Base-by-base conservation (phyloP, 768 basidiomycete genomes). In the Dendrothele bispora region DNA sequence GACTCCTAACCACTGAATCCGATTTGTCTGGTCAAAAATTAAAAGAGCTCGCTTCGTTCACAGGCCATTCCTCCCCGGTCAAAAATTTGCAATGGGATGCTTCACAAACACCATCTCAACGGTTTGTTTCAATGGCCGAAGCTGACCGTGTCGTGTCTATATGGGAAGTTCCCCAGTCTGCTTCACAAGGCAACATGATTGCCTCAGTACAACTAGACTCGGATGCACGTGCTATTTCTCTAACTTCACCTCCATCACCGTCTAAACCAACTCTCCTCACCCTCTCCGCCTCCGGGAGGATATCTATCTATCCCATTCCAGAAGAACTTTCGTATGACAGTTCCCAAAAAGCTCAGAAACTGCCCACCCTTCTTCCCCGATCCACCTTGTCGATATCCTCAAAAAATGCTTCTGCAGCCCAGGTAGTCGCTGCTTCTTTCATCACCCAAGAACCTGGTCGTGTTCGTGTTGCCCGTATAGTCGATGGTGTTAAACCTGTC, bases 201-300 rank as follows among this genome's bases (percentile, higher is more conserved):
- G 83, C 83, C 14, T 80, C 80, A 4, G 72, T 83, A 4, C 75
- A 83, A 12, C 68, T 87, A 14, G 86, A 88, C 60, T 79, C 84
- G 3, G 79, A 82, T 49, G 80, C 79, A n/a, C 72, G 77, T 17
- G 60, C 63, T 17, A 69, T 82, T 49, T 65, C 66, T 11, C 45
- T 73, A 45, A 63, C 70, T 43, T 47, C 56, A 38, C n/a, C n/a
- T n/a, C n/a, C n/a, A n/a, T 52, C 60, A 17, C 46, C 57, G 24
- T 29, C 61, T 36, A 65, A 65, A 40, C 68, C 71, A 51, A 68
- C 66, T 28, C 69, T 85, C 26, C 72, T 83, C 34, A 69, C 79
- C 14, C 66, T 86, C 30, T 80, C 83, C 38, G 68, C 77, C 3
- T 79, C 83, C 20, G 84, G 84, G 22, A 79, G 75, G 57, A 62